Evolutionary conservation across 2,329 filamentous ascomycete genomes (phyloP).

Genomic region (Dactylella cylindrospora): DNA sequence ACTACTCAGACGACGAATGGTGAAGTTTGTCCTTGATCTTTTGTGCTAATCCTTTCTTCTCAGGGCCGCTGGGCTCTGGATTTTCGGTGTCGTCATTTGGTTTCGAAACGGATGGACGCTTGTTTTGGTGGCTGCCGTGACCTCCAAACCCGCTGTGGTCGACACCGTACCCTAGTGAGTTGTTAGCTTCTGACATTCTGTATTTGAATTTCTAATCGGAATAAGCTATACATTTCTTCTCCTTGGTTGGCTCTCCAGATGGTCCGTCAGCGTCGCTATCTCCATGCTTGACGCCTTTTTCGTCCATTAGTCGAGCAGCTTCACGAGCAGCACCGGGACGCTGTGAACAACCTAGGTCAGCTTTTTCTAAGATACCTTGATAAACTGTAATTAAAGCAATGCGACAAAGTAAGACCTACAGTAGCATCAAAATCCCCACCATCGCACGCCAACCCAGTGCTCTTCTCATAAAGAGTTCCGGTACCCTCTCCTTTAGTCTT

Average conservation of each 20-base stretch:
- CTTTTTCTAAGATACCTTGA: too few relatives aligned
- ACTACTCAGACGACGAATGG: conserved; percentile 38
- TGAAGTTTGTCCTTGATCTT: conserved; percentile 71
- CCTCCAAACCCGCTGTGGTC: conserved; percentile 38
- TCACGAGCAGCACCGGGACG: conserved; percentile 66
- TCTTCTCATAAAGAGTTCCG: conserved; percentile 62
- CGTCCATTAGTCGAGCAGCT: conserved; percentile 64
- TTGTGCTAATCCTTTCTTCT: conserved; percentile 43
- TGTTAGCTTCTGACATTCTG: conserved; percentile 33
- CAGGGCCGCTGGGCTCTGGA: background rate
- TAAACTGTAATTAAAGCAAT: too few relatives aligned
- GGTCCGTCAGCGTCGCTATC: conserved; percentile 46
- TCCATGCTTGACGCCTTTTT: conserved; percentile 57
- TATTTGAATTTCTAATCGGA: conserved; percentile 5
- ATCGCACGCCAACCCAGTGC: conserved; percentile 63
- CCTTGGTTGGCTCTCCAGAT: conserved; percentile 24
- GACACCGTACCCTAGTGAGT: conserved; percentile 32
- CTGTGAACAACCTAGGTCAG: too few relatives aligned
- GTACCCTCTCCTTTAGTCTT: conserved; percentile 56
- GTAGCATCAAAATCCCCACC: conserved; percentile 68
- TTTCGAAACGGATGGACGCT: conserved; percentile 21
- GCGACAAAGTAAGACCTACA: conserved; percentile 7
- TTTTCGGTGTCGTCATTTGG: background rate
- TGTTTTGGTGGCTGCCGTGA: conserved; percentile 38
- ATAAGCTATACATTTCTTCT: conserved; percentile 32